Evolutionary conservation across 305 asterid species (phyloP), one percentile per base, ranked within the genome.

Genomic region (Lippia alba): DNA sequence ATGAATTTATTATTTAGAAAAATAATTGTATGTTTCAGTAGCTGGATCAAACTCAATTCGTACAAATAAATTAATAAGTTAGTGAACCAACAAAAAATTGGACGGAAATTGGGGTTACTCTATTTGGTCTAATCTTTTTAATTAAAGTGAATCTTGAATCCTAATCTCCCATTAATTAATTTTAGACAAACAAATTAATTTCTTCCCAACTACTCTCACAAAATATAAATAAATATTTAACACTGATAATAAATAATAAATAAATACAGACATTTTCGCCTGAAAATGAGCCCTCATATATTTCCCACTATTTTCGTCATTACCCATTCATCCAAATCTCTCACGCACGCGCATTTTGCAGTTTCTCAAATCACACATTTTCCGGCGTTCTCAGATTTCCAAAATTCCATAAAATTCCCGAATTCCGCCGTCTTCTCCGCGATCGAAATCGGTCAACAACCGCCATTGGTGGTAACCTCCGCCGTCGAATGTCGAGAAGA

Each of bases 221-320:
- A 24, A 24, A 24, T 1, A 24, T 24, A 24, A 24, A 24, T 24
- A 36, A 36, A 4, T 36, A 36, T 4, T 4, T 36, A 36, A 36
- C 41, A 36, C 41, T 5, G 8, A 36, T 32, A 24, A 56, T 67
- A 55, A n/a, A n/a, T n/a, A n/a, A n/a, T n/a, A n/a, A n/a, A n/a
- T n/a, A n/a, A 16, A 44, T 51, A 32, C 39, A 39, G 70, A 39
- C 64, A 44, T 72, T 61, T 66, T 40, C 33, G 39, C 66, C 62
- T 46, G 66, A 48, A 24, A 46, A 48, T 65, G 36, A 66, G 67
- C 61, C 76, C 55, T 57, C 70, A 20, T 41, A 63, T 19, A n/a
- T 16, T 71, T 70, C 66, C 80, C 80, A 49, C 60, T 57, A 40
- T 70, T 70, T 70, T 70, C 80, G 76, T 69, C 59, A 36, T 67